phyloP scores from a whole-genome alignment of 208 protist genomes.

The Wallacemonas rigidus region DNA sequence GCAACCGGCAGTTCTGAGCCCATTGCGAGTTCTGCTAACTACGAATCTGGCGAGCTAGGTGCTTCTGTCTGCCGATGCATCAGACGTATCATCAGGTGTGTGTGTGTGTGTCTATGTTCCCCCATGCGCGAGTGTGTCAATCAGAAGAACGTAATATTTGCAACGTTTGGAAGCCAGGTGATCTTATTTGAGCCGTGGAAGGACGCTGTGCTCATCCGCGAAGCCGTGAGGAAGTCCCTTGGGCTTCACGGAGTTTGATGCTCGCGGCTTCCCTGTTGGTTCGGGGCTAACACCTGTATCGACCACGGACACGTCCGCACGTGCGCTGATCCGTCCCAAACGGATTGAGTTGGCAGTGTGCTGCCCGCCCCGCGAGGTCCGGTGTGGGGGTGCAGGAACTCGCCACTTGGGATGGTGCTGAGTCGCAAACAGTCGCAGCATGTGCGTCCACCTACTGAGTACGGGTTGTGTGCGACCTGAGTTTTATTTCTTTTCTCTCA shows the following conservation, averaged over 20 bases:
- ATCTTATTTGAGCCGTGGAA: constrained; percentile 20
- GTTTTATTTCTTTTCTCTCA: no score
- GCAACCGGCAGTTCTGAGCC: no score
- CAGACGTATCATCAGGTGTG: no score
- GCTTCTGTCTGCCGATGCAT: no score
- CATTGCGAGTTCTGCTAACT: no score
- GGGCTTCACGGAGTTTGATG: constrained; percentile 20
- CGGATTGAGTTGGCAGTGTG: neutral
- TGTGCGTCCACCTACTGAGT: neutral
- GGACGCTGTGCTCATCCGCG: constrained; percentile 21
- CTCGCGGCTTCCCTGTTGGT: constrained; percentile 17
- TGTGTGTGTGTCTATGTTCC: no score
- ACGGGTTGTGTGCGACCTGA: neutral
- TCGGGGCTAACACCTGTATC: constrained; percentile 22
- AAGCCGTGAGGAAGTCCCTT: constrained; percentile 34
- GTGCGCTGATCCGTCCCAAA: constrained; percentile 42
- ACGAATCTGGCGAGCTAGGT: no score
- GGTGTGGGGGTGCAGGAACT: neutral
- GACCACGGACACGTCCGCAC: constrained; percentile 19
- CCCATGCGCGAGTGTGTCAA: no score
- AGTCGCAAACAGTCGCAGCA: neutral
- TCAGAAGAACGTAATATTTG: no score
- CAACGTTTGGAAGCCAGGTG: neutral
- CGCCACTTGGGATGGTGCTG: constrained; percentile 1
- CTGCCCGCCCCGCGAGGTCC: neutral